Conservation (phyloP, 768 basidiomycete genomes). For the Cubamyces sp. region DNA sequence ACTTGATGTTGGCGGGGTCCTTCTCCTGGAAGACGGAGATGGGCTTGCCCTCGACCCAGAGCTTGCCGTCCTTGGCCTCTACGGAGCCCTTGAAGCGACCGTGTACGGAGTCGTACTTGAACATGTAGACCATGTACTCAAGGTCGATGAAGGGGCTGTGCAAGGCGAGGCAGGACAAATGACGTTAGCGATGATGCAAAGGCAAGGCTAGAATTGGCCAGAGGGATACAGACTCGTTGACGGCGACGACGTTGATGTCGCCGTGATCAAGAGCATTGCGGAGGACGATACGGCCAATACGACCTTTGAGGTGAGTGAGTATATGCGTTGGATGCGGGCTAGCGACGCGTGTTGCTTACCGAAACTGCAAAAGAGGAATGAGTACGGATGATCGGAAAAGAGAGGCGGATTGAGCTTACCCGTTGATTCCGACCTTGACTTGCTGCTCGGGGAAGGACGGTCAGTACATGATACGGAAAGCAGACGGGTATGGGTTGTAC, state of each 20-base stretch:
- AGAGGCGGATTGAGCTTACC: slow-evolving; percentile 50
- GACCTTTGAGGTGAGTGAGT: slow-evolving; percentile 56
- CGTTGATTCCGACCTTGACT: slow-evolving; percentile 96
- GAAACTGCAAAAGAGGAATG: slow-evolving; percentile 54
- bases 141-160: slow-evolving; percentile 94
- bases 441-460: slow-evolving; percentile 26
- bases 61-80: slow-evolving; percentile 85
- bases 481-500: background rate
- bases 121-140: slow-evolving; percentile 99
- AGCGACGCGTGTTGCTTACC: slow-evolving; percentile 51
- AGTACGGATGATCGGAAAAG: background rate
- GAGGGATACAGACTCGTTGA: slow-evolving; percentile 80
- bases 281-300: slow-evolving; percentile 98
- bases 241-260: slow-evolving; percentile 84
- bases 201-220: background rate
- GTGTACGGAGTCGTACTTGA: slow-evolving; percentile 96
- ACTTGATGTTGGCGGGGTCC: slow-evolving; percentile 85
- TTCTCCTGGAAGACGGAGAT: slow-evolving; percentile 83
- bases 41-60: slow-evolving; percentile 77
- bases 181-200: slow-evolving; percentile 14
- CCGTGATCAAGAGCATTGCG: slow-evolving; percentile 85
- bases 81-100: slow-evolving; percentile 89
- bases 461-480: background rate
- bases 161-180: slow-evolving; percentile 2
- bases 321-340: background rate